phyloP scores from a whole-genome alignment of 306 rosid species.

The Biancaea sappan region DNA sequence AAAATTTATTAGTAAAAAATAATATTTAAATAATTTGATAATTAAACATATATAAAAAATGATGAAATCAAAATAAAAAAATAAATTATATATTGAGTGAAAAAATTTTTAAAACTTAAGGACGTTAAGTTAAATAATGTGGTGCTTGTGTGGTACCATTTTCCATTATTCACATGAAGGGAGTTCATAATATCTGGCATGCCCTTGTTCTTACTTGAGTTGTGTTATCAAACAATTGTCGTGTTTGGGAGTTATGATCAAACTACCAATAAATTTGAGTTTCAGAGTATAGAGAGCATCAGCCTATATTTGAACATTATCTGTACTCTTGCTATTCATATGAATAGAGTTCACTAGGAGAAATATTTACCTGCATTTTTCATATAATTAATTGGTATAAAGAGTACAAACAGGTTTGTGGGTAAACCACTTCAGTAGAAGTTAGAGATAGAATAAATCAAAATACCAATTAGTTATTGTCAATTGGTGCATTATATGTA shows the following conservation, averaged over 20 bases:
- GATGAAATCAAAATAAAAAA: too few relatives aligned
- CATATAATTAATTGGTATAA: background rate
- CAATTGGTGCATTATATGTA: too few relatives aligned
- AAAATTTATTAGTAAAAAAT: too few relatives aligned
- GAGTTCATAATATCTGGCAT: background rate
- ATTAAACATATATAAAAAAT: too few relatives aligned
- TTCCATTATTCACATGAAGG: background rate
- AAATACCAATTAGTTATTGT: too few relatives aligned
- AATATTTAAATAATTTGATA: too few relatives aligned
- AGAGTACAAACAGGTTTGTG: background rate
- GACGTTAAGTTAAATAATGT: constrained; percentile 41
- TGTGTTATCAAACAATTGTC: background rate
- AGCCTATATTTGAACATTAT: background rate
- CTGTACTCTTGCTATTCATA: background rate
- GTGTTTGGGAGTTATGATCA: background rate
- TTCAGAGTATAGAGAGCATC: background rate
- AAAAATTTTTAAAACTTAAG: too few relatives aligned
- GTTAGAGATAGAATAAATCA: too few relatives aligned
- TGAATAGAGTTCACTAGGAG: too few relatives aligned
- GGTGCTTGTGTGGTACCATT: background rate
- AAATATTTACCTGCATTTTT: background rate
- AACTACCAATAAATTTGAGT: background rate
- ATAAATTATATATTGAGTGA: too few relatives aligned
- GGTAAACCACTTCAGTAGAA: too few relatives aligned
- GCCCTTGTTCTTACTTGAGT: constrained; percentile 3